Percentiles rank a stretch among this genome's conserved stretches.
Evolutionary conservation across 1,284 basidiomycete species (phyloP).

Genomic region (Coniophora puteana): DNA sequence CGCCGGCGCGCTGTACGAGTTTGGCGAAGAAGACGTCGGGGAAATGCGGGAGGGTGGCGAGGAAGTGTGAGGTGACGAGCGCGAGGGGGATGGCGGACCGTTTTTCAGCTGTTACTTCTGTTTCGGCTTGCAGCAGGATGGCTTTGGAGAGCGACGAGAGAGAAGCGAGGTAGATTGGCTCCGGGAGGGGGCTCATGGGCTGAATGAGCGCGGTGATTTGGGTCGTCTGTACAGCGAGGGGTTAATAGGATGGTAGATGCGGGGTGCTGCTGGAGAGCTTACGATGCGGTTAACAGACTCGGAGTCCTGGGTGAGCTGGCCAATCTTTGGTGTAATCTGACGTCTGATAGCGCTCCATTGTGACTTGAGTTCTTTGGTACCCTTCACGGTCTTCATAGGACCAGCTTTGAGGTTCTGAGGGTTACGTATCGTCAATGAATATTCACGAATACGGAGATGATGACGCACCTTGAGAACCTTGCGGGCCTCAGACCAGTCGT

Average conservation of each 20-base stretch:
- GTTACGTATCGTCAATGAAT: no score
- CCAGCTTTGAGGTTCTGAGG: slow-evolving; percentile 70
- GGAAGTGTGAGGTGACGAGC: slow-evolving; percentile 67
- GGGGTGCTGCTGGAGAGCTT: slow-evolving; percentile 30
- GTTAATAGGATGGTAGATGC: slow-evolving; percentile 8
- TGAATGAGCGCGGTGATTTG: slow-evolving; percentile 57
- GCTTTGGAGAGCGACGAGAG: slow-evolving; percentile 87
- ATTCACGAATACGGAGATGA: no score
- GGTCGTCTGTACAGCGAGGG: slow-evolving; percentile 50
- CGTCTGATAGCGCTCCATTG: slow-evolving; percentile 69
- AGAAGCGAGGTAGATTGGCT: slow-evolving; percentile 66
- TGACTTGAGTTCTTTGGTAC: slow-evolving; percentile 50
- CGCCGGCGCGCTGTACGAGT: slow-evolving; percentile 76
- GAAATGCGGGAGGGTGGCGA: slow-evolving; percentile 58
- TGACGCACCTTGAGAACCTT: slow-evolving; percentile 57
- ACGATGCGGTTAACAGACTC: slow-evolving; percentile 72
- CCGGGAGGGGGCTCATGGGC: slow-evolving; percentile 34
- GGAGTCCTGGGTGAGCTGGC: slow-evolving; percentile 85
- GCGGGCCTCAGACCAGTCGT: slow-evolving; percentile 70
- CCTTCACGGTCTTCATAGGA: slow-evolving; percentile 75
- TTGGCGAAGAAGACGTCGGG: slow-evolving; percentile 81
- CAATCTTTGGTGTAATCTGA: slow-evolving; percentile 86
- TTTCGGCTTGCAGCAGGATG: slow-evolving; percentile 91
- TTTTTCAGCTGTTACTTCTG: slow-evolving; percentile 89
- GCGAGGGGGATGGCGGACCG: slow-evolving; percentile 84